Percentiles rank a stretch among this genome's conserved stretches.
phyloP scores from a whole-genome alignment of 1,139 yeast genomes.

The Diutina rugosa region DNA sequence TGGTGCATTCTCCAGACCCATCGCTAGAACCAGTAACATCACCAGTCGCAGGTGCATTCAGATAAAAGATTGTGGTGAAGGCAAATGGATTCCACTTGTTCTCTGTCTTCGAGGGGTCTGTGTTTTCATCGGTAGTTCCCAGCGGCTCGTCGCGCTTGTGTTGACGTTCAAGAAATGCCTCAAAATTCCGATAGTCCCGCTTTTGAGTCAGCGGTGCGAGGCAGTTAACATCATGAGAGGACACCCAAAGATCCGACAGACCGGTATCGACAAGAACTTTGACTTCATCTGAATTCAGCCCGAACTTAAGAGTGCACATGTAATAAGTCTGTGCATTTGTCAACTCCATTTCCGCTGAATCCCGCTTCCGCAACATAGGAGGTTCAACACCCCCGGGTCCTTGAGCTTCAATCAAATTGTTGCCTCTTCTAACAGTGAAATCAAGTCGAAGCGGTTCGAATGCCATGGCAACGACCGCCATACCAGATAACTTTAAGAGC shows the following conservation, averaged over 20 bases:
- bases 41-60: background rate
- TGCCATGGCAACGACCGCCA: background rate
- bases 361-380: background rate
- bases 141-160: background rate
- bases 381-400: background rate
- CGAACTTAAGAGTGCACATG: slow-evolving; percentile 13
- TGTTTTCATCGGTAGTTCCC: background rate
- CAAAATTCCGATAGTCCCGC: background rate
- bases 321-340: background rate
- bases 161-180: background rate
- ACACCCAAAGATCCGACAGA: slow-evolving; percentile 59
- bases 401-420: background rate
- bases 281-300: slow-evolving; percentile 41
- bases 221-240: background rate
- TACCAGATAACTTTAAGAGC: background rate
- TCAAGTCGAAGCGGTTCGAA: background rate
- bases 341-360: background rate
- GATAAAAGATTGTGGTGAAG: background rate
- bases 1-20: background rate
- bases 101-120: background rate
- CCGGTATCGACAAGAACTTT: slow-evolving; percentile 54
- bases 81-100: background rate
- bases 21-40: background rate
- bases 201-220: background rate
- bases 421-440: background rate